Evolutionary conservation across 2,329 filamentous ascomycete genomes (phyloP).

Genomic region (Pseudopyricularia cyperi): DNA sequence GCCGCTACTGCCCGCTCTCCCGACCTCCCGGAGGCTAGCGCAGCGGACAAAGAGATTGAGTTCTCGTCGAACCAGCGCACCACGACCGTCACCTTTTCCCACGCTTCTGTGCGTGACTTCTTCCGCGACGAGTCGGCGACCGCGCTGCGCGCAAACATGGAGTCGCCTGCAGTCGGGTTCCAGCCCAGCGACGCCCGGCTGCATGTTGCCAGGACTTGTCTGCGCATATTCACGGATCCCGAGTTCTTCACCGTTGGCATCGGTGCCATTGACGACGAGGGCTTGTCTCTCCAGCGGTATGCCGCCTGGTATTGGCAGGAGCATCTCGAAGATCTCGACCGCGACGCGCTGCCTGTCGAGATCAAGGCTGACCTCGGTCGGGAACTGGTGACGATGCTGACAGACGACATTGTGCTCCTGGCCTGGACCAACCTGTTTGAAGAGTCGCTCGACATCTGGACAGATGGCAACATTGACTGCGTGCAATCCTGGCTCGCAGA

Average conservation of each 20-base stretch:
- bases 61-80: conserved; percentile 1
- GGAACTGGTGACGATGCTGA: neutral
- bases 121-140: neutral
- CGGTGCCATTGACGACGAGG: neutral
- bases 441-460: conserved; percentile 3
- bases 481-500: conserved; percentile 1
- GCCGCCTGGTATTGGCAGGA: conserved; percentile 4
- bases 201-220: neutral
- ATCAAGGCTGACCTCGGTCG: neutral
- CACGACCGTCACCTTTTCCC: conserved; percentile 1
- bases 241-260: neutral
- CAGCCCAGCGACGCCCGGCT: neutral
- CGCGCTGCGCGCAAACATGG: neutral
- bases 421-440: conserved; percentile 4
- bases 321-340: neutral
- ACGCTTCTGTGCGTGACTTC: conserved; percentile 2
- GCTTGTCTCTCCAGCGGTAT: conserved; percentile 1
- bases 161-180: neutral
- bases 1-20: neutral
- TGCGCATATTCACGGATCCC: conserved; percentile 2
- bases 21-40: neutral
- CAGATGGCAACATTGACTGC: conserved; percentile 1
- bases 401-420: neutral
- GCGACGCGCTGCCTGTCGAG: neutral
- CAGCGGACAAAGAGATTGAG: neutral